phyloP scores from a whole-genome alignment of 140 eudicot species.

The Anethum foeniculum region DNA sequence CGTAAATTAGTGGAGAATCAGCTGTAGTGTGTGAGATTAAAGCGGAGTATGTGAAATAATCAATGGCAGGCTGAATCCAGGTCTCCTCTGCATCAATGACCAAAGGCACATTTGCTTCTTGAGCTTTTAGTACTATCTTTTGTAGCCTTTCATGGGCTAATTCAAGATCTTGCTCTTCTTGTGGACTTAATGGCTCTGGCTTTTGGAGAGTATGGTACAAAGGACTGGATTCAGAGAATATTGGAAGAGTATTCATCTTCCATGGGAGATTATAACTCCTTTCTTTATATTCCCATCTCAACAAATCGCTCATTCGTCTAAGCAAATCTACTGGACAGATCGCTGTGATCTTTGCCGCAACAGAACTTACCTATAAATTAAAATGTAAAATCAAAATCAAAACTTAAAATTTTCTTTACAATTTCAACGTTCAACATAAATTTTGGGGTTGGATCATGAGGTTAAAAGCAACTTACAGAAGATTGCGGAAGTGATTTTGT shows the following conservation, averaged over 20 bases:
- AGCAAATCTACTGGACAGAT: slow-evolving; percentile 53
- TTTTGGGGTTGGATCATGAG: neutral
- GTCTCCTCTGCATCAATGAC: slow-evolving; percentile 88
- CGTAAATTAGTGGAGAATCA: slow-evolving; percentile 16
- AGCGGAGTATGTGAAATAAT: slow-evolving; percentile 18
- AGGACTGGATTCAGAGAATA: slow-evolving; percentile 72
- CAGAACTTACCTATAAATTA: slow-evolving; percentile 60
- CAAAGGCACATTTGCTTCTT: slow-evolving; percentile 10
- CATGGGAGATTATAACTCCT: slow-evolving; percentile 67
- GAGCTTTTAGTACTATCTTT: slow-evolving; percentile 29
- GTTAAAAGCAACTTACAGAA: slow-evolving; percentile 32
- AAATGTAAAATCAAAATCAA: neutral
- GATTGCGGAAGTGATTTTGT: slow-evolving; percentile 41
- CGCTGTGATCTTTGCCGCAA: slow-evolving; percentile 89
- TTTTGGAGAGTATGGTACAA: slow-evolving; percentile 61
- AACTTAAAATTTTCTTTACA: neutral
- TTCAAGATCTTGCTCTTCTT: slow-evolving; percentile 20
- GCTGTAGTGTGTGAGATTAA: neutral
- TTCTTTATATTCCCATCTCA: slow-evolving; percentile 77
- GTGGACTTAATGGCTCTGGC: slow-evolving; percentile 51
- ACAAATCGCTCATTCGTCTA: slow-evolving; percentile 66
- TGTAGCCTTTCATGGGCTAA: slow-evolving; percentile 18
- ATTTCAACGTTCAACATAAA: neutral
- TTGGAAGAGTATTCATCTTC: slow-evolving; percentile 68
- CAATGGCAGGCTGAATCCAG: slow-evolving; percentile 17